Evolutionary conservation across 2,329 filamentous ascomycete genomes (phyloP).

Genomic region (Fusarium albosuccineum): DNA sequence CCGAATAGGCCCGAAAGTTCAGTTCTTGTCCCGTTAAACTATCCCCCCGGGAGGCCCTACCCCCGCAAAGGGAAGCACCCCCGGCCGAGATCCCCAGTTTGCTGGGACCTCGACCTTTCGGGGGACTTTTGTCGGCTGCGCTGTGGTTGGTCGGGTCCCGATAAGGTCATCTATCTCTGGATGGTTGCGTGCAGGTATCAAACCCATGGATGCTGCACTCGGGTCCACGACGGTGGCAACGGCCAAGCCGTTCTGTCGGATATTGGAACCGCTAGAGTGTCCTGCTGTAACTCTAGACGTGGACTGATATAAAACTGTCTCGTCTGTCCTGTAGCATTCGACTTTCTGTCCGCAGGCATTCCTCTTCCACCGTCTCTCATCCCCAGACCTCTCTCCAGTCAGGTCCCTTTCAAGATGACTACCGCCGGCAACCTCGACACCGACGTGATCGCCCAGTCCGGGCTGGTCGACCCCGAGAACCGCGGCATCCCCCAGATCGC

Average conservation of each 20-base stretch:
- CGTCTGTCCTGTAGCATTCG: background rate
- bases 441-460: slow-evolving; percentile 53
- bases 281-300: background rate
- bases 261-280: slow-evolving; percentile 7
- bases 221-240: slow-evolving; percentile 20
- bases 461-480: slow-evolving; percentile 50
- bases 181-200: slow-evolving; percentile 10
- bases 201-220: slow-evolving; percentile 8
- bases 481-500: slow-evolving; percentile 45
- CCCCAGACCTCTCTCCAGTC: slow-evolving; percentile 4
- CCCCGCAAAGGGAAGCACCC: slow-evolving; percentile 33
- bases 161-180: slow-evolving; percentile 29
- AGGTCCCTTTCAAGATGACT: slow-evolving; percentile 48
- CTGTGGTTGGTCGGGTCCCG: background rate
- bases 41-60: slow-evolving; percentile 10
- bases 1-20: slow-evolving; percentile 34
- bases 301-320: slow-evolving; percentile 27
- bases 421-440: slow-evolving; percentile 52
- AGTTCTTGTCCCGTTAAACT: background rate
- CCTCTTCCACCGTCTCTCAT: slow-evolving; percentile 9
- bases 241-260: slow-evolving; percentile 30
- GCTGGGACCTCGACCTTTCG: background rate
- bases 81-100: background rate
- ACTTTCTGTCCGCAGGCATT: slow-evolving; percentile 13
- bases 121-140: slow-evolving; percentile 34